These are phyloP conservation scores for Parsonsia alboflavescens DNA, from an alignment of 257 asterid genomes.

Conservation along the genomic window DNA sequence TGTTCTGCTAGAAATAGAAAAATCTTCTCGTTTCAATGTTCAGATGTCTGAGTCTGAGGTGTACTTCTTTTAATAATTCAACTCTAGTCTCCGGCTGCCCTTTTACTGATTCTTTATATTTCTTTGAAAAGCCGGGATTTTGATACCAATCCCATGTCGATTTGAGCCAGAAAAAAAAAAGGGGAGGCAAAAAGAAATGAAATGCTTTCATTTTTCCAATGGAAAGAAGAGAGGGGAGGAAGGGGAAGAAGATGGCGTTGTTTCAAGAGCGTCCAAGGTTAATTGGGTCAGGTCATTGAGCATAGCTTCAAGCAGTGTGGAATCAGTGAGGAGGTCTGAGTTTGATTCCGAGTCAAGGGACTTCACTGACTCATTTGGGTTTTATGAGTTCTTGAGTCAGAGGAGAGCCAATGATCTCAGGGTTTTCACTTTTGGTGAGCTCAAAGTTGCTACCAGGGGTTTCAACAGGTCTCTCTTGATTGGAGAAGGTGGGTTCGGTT, in stretches of 20 bases:
- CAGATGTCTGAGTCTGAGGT: neutral
- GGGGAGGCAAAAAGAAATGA: slow-evolving; percentile 34
- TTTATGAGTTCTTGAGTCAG: slow-evolving; percentile 54
- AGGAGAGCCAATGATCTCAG: slow-evolving; percentile 69
- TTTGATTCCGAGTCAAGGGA: slow-evolving; percentile 66
- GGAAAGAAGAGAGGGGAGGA: slow-evolving; percentile 38
- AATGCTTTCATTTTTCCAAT: slow-evolving; percentile 74
- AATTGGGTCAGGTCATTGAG: slow-evolving; percentile 87
- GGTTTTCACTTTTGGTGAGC: slow-evolving; percentile 60
- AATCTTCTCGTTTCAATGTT: neutral
- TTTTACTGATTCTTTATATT: neutral
- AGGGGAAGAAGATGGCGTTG: slow-evolving; percentile 37
- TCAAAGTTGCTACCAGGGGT: slow-evolving; percentile 69
- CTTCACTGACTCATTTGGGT: slow-evolving; percentile 53
- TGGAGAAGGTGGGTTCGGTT: slow-evolving; percentile 96
- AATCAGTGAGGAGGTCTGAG: slow-evolving; percentile 62
- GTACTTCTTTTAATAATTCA: slow-evolving; percentile 10
- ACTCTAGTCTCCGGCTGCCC: neutral
- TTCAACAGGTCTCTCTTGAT: slow-evolving; percentile 62
- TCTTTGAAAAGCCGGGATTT: neutral
- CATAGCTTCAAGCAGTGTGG: slow-evolving; percentile 69
- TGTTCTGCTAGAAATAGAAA: neutral
- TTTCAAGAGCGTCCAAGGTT: slow-evolving; percentile 45
- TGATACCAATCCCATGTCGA: neutral
- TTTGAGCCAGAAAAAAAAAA: slow-evolving; percentile 1